Evolutionary conservation across 495 filamentous ascomycete species (phyloP).

Genomic region (Alectoria sarmentosa): DNA sequence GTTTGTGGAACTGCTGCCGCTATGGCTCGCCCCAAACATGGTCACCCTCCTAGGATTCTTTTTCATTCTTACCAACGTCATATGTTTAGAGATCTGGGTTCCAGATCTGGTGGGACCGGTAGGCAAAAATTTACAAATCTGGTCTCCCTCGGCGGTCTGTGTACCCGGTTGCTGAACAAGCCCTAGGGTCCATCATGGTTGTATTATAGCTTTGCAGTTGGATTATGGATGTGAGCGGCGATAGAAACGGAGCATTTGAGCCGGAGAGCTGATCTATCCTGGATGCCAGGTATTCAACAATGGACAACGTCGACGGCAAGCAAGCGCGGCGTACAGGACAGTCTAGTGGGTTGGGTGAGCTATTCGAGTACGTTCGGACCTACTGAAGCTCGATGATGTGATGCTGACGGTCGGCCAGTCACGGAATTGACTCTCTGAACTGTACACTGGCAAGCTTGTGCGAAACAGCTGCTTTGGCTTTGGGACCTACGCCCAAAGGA

Average conservation of each 20-base stretch:
- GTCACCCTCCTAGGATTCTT: slow-evolving; percentile 93
- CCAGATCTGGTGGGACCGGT: slow-evolving; percentile 91
- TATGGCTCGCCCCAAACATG: slow-evolving; percentile 97
- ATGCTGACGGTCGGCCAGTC: slow-evolving; percentile 38
- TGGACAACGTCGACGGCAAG: slow-evolving; percentile 98
- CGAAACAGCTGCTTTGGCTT: slow-evolving; percentile 85
- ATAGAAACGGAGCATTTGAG: not conserved
- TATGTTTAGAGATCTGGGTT: slow-evolving; percentile 70
- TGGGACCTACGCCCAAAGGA: slow-evolving; percentile 72
- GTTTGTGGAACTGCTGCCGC: slow-evolving; percentile 81
- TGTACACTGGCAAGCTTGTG: slow-evolving; percentile 86
- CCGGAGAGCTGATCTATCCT: slow-evolving; percentile 23
- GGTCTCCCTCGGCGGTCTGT: not conserved
- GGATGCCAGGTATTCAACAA: slow-evolving; percentile 71
- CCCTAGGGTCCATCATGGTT: slow-evolving; percentile 76
- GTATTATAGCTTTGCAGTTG: slow-evolving; percentile 90
- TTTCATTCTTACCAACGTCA: slow-evolving; percentile 85
- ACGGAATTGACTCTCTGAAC: slow-evolving; percentile 96
- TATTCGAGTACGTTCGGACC: slow-evolving; percentile 68
- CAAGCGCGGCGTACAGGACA: slow-evolving; percentile 92
- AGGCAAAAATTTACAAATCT: slow-evolving; percentile 29
- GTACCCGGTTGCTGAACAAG: slow-evolving; percentile 27
- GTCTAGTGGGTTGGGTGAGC: slow-evolving; percentile 87
- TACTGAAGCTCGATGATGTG: slow-evolving; percentile 23
- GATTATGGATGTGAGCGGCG: slow-evolving; percentile 72